Percentiles rank a stretch among this genome's conserved stretches.
These are phyloP conservation scores for Sisymbrium irio DNA, from an alignment of 345 rosid species.

Conservation along the genomic window DNA sequence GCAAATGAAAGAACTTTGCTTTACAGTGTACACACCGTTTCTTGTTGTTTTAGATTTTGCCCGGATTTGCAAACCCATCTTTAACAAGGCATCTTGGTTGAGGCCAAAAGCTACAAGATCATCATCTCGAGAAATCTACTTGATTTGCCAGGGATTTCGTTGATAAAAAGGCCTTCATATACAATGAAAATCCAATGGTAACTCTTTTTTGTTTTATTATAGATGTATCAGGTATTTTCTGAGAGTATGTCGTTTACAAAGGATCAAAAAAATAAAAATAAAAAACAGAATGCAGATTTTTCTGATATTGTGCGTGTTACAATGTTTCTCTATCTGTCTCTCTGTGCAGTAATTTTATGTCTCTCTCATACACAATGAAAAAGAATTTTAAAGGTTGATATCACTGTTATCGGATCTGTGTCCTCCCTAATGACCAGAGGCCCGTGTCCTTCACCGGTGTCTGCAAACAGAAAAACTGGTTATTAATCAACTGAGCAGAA, in stretches of 20 bases:
- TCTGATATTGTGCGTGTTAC: constrained; percentile 11
- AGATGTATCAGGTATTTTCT: not conserved
- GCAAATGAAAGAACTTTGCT: not conserved
- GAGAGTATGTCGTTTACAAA: constrained; percentile 1
- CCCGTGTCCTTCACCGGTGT: constrained; percentile 87
- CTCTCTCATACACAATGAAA: constrained; percentile 8
- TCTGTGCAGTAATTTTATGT: constrained; percentile 12
- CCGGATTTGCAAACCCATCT: constrained; percentile 70
- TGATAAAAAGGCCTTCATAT: constrained; percentile 7
- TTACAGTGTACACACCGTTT: not conserved
- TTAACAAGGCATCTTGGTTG: constrained; percentile 81
- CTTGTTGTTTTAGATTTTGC: constrained; percentile 53
- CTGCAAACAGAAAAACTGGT: constrained; percentile 37
- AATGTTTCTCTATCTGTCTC: not conserved
- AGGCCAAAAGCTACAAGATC: constrained; percentile 95
- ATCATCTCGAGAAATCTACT: constrained; percentile 90
- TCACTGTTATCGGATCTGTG: constrained; percentile 63
- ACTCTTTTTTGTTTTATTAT: not conserved
- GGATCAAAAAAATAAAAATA: not conserved
- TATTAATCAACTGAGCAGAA: constrained; percentile 8
- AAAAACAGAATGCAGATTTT: not conserved
- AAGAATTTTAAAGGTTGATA: not conserved
- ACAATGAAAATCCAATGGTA: not conserved
- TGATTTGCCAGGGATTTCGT: constrained; percentile 70
- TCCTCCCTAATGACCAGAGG: constrained; percentile 90